A percentile compares a stretch with the other conserved stretches of the same genome.
phyloP scores from a whole-genome alignment of 371 early-diverging fungal genomes.

The Saksenaea oblongispora region DNA sequence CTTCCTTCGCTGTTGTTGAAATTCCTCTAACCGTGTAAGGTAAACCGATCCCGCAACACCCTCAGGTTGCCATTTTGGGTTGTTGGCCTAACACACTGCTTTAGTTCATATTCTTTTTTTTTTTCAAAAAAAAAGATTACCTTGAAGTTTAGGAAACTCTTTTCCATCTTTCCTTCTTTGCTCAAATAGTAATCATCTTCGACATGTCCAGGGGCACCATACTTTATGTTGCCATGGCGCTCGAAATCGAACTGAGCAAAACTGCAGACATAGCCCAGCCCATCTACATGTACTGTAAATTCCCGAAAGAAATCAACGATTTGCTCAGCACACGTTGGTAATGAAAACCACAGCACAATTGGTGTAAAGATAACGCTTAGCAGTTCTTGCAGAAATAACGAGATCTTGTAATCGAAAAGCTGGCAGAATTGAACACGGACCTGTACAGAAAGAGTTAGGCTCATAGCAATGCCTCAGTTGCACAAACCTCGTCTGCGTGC shows the following conservation, averaged over 20 bases:
- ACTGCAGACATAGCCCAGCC: slow-evolving; percentile 92
- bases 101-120: background rate
- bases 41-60: slow-evolving; percentile 73
- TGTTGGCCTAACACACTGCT: slow-evolving; percentile 56
- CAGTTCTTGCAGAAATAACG: slow-evolving; percentile 82
- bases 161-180: slow-evolving; percentile 96
- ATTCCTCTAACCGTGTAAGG: slow-evolving; percentile 49
- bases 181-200: slow-evolving; percentile 67
- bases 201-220: slow-evolving; percentile 72
- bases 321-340: slow-evolving; percentile 77
- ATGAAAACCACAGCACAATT: slow-evolving; percentile 76
- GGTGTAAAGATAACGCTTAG: slow-evolving; percentile 86
- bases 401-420: slow-evolving; percentile 80
- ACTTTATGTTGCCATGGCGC: slow-evolving; percentile 81
- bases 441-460: slow-evolving; percentile 22
- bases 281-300: slow-evolving; percentile 89
- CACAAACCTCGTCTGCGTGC: slow-evolving; percentile 78
- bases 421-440: slow-evolving; percentile 81
- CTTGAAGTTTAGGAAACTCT: slow-evolving; percentile 93
- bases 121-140: slow-evolving; percentile 42
- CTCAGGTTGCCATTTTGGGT: slow-evolving; percentile 84
- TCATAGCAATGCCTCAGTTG: background rate
- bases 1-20: slow-evolving; percentile 19
- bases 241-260: slow-evolving; percentile 93
- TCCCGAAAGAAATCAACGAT: slow-evolving; percentile 94